Evolutionary conservation across 805 yeast genomes (phyloP), one percentile per base, ranked within the genome.

Genomic region (Candida alai): DNA sequence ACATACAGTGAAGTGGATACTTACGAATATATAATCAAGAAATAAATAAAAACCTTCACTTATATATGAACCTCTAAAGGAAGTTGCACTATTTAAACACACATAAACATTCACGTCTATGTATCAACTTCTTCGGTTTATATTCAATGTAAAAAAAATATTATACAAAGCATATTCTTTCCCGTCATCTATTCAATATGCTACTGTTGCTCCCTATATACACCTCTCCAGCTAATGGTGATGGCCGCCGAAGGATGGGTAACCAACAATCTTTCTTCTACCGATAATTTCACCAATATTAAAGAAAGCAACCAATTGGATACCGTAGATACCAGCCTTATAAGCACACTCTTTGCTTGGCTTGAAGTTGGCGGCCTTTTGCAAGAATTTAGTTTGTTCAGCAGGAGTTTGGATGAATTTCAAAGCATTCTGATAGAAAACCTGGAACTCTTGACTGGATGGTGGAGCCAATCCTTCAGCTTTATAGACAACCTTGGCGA

Each of bases 391-490:
- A 50, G 72, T 72, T 52, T 95, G 96, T 55, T 79, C 71, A 24
- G 56, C 46, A 13, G 67, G 59, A 32, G 62, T 51, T 49, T 61
- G 49, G 45, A 63, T 38, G 41, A 56, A 53, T 44, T 64, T 61
- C 40, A 60, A 46, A 26, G 61, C 65, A 30, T 53, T 49, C 41
- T 73, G 63, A 74, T 84, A 88, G 26, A 84, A 86, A 46, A 74
- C 67, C 68, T 84, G 80, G 70, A 90, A 73, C 60, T 87, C 87
- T 37, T 76, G 74, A 42, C 73, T 52, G 26, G 86, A 59, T 52
- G 98, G 98, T 44, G 97, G 97, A 42, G 94, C 85, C 51, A 93
- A 69, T 45, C 88, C 95, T 70, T 93, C 98, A 65, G 84, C 84
- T 56, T 80, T 67, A 77, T 90, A 93, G 43, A 93, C 84, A 62